Percentiles rank a stretch among this genome's conserved stretches.
Evolutionary conservation across 129 eudicot genomes (phyloP).

Genomic region (Scalesia atractyloides): DNA sequence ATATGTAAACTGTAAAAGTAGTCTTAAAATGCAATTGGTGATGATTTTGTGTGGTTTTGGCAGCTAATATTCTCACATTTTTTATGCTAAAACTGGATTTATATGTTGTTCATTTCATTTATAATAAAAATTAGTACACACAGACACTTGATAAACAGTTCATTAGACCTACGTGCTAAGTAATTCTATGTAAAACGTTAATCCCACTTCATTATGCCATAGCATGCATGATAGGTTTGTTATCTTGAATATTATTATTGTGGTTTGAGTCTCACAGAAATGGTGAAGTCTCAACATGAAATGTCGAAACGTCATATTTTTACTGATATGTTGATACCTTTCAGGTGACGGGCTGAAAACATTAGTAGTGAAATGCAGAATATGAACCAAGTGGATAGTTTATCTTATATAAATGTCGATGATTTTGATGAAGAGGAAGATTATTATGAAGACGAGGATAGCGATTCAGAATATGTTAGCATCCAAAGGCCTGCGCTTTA

Average conservation of each 20-base stretch:
- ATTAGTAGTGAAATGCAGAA: slow-evolving; percentile 29
- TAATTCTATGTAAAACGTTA: background rate
- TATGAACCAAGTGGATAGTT: slow-evolving; percentile 20
- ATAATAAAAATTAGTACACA: too few species aligned
- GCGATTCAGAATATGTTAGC: slow-evolving; percentile 71
- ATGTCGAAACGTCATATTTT: slow-evolving; percentile 3
- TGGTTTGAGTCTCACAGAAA: background rate
- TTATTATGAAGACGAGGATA: slow-evolving; percentile 59
- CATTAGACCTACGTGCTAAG: background rate
- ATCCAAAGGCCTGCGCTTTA: slow-evolving; percentile 79
- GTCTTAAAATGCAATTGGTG: slow-evolving; percentile 14
- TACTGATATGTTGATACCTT: slow-evolving; percentile 24
- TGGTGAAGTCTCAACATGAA: background rate
- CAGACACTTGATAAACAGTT: too few species aligned
- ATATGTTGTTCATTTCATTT: slow-evolving; percentile 16
- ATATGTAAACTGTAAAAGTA: background rate
- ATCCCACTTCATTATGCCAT: background rate
- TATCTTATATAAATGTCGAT: slow-evolving; percentile 25
- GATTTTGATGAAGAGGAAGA: slow-evolving; percentile 53
- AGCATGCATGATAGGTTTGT: background rate
- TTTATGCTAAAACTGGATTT: background rate
- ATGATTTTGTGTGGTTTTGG: background rate
- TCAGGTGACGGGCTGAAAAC: slow-evolving; percentile 48
- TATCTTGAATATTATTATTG: background rate
- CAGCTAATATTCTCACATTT: slow-evolving; percentile 10